Evolutionary conservation across 306 rosid genomes (phyloP).

Genomic region (Medicago truncatula): DNA sequence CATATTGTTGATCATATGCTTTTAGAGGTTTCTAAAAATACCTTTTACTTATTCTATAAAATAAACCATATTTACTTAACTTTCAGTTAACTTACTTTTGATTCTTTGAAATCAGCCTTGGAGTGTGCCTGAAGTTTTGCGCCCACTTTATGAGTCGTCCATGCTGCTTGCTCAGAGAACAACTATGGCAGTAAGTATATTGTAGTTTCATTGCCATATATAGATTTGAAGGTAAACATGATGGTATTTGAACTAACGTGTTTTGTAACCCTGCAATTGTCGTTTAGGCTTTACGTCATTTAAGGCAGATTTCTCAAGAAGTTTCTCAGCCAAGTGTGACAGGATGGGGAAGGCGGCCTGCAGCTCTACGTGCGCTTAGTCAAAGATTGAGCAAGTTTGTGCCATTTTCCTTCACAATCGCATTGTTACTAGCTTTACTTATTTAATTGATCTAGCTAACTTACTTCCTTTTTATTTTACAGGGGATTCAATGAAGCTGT

Average conservation of each 20-base stretch:
- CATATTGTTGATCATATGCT: slow-evolving; percentile 94
- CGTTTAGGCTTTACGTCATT: slow-evolving; percentile 80
- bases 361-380: slow-evolving; percentile 86
- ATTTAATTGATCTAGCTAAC: background rate
- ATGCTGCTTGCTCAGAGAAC: slow-evolving; percentile 90
- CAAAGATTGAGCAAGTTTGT: slow-evolving; percentile 87
- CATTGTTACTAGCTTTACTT: slow-evolving; percentile 7
- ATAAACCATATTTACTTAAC: slow-evolving; percentile 32
- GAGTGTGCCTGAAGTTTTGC: slow-evolving; percentile 98
- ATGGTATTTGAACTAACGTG: background rate
- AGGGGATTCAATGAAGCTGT: slow-evolving; percentile 99
- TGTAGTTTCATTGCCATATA: background rate
- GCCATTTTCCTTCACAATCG: slow-evolving; percentile 10
- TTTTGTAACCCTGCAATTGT: slow-evolving; percentile 37
- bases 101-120: slow-evolving; percentile 69
- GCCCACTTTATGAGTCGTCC: slow-evolving; percentile 92
- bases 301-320: slow-evolving; percentile 98
- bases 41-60: background rate
- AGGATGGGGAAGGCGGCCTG: slow-evolving; percentile 97
- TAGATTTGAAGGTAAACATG: background rate
- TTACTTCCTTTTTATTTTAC: slow-evolving; percentile 24
- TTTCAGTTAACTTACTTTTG: slow-evolving; percentile 34
- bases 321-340: slow-evolving; percentile 87
- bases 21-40: slow-evolving; percentile 67
- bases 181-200: slow-evolving; percentile 78